phyloP scores from a whole-genome alignment of 2,329 filamentous ascomycete species.

The Blastomyces gilchristii region DNA sequence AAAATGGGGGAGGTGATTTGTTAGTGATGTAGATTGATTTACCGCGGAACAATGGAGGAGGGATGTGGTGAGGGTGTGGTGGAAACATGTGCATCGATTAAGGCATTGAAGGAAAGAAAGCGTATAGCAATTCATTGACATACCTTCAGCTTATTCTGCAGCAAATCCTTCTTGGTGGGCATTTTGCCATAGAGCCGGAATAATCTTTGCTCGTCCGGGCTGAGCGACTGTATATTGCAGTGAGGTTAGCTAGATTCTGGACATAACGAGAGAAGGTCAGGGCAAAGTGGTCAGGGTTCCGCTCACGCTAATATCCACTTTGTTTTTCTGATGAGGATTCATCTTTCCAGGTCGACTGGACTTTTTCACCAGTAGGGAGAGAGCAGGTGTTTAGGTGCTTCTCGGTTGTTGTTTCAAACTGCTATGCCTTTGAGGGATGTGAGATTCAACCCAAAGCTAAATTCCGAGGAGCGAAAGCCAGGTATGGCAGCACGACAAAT shows the following conservation, averaged over 20 bases:
- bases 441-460: background rate
- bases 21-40: background rate
- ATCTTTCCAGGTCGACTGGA: slow-evolving; percentile 41
- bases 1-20: background rate
- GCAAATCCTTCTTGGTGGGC: slow-evolving; percentile 87
- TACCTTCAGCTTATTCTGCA: slow-evolving; percentile 93
- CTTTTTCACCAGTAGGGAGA: slow-evolving; percentile 5
- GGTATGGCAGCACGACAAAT: background rate
- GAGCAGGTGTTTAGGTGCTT: background rate
- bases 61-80: background rate
- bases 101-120: background rate
- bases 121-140: slow-evolving; percentile 5
- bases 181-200: slow-evolving; percentile 97
- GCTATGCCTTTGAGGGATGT: background rate
- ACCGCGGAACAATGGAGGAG: background rate
- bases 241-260: slow-evolving; percentile 11
- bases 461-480: background rate
- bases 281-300: background rate
- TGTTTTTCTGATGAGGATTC: slow-evolving; percentile 98
- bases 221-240: slow-evolving; percentile 57
- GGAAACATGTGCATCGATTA: background rate
- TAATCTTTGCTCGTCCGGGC: slow-evolving; percentile 88
- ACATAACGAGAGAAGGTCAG: too few species aligned
- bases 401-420: background rate
- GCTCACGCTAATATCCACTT: slow-evolving; percentile 89